A percentile compares a stretch with the other conserved stretches of the same genome.
Evolutionary conservation across 345 rosid genomes (phyloP).

Genomic region (Euphorbia peplus): DNA sequence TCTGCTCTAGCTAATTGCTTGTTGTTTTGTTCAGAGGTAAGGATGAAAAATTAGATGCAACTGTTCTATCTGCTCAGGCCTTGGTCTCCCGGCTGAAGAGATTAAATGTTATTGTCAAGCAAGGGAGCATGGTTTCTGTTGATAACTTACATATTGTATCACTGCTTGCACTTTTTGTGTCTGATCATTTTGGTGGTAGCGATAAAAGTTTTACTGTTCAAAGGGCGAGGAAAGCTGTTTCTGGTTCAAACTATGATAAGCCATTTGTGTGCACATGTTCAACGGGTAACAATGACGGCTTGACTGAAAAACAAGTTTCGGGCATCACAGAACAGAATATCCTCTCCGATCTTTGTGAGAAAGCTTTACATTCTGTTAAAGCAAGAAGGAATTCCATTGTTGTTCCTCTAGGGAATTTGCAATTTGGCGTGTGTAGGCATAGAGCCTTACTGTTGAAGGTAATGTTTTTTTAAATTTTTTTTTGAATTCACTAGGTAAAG

Average conservation of each 20-base stretch:
- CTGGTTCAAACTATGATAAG: conserved; percentile 77
- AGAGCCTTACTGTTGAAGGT: conserved; percentile 96
- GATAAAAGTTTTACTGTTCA: conserved; percentile 64
- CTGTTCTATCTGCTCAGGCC: conserved; percentile 64
- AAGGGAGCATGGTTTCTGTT: conserved; percentile 30
- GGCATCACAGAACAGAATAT: conserved; percentile 46
- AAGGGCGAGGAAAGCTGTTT: conserved; percentile 65
- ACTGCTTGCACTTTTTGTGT: conserved; percentile 86
- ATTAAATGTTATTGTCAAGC: conserved; percentile 42
- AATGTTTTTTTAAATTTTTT: conserved; percentile 3
- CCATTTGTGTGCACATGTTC: conserved; percentile 93
- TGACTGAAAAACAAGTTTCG: conserved; percentile 32
- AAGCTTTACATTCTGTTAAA: conserved; percentile 64
- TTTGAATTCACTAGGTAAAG: neutral
- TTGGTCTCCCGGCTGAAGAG: conserved; percentile 57
- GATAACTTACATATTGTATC: conserved; percentile 65
- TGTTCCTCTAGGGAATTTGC: conserved; percentile 80
- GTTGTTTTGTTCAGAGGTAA: conserved; percentile 43
- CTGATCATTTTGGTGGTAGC: conserved; percentile 98
- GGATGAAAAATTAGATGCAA: conserved; percentile 89
- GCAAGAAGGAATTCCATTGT: conserved; percentile 59
- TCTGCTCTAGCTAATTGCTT: neutral
- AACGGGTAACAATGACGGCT: conserved; percentile 57
- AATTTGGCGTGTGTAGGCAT: conserved; percentile 92
- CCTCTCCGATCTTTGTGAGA: conserved; percentile 77